phyloP scores from a whole-genome alignment of 2,329 filamentous ascomycete genomes.

The Byssoonygena ceratinophila region DNA sequence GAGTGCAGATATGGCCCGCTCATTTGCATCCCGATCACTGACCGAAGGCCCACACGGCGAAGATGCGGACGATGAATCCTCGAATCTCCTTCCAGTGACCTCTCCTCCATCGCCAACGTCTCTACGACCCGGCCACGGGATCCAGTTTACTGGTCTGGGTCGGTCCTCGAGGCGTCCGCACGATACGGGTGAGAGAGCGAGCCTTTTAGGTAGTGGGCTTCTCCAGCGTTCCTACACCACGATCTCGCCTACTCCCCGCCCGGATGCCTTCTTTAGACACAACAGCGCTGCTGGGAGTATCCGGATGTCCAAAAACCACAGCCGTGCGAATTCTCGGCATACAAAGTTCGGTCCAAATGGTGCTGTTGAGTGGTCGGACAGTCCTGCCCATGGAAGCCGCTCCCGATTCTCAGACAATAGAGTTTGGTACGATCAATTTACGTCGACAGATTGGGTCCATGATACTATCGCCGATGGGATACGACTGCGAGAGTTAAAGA shows the following conservation, averaged over 20 bases:
- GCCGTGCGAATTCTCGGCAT: slow-evolving; percentile 41
- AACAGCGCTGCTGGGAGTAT: slow-evolving; percentile 28
- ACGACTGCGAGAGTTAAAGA: slow-evolving; percentile 71
- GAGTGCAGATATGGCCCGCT: slow-evolving; percentile 12
- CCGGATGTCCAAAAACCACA: slow-evolving; percentile 37
- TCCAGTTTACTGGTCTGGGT: slow-evolving; percentile 16
- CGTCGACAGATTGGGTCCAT: slow-evolving; percentile 95
- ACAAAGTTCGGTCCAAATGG: slow-evolving; percentile 54
- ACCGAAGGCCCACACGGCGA: slow-evolving; percentile 5
- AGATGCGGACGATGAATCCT: slow-evolving; percentile 10
- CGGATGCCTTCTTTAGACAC: slow-evolving; percentile 28
- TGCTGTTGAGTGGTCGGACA: slow-evolving; percentile 45
- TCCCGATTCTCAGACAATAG: slow-evolving; percentile 68
- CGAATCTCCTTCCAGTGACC: slow-evolving; percentile 13
- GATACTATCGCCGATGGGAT: slow-evolving; percentile 92
- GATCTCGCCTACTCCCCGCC: slow-evolving; percentile 25
- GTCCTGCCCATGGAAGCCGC: slow-evolving; percentile 24
- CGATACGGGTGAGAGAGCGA: slow-evolving; percentile 27
- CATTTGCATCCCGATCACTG: slow-evolving; percentile 7
- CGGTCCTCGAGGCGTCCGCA: slow-evolving; percentile 10
- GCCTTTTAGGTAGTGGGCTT: slow-evolving; percentile 23
- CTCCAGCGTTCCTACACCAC: slow-evolving; percentile 30
- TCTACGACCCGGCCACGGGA: slow-evolving; percentile 8
- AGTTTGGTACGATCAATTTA: slow-evolving; percentile 98
- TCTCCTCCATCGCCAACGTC: slow-evolving; percentile 16